phyloP scores from a whole-genome alignment of 1,284 basidiomycete genomes.

The Xerocomus nothofagi region DNA sequence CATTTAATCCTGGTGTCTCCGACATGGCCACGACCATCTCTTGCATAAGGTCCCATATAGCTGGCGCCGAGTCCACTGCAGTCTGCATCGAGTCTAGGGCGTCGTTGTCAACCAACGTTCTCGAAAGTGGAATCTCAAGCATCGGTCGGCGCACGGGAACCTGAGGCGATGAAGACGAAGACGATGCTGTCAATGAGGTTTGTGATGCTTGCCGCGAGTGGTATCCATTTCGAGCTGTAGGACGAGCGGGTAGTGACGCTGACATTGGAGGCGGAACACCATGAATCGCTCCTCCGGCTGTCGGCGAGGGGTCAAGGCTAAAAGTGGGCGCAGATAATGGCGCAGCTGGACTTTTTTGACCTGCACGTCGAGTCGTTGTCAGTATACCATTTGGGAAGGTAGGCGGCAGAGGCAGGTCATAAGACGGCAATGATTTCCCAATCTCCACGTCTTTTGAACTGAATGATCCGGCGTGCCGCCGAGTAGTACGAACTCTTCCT shows the following conservation, averaged over 20 bases:
- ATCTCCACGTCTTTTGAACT: conserved; percentile 89
- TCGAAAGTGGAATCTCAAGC: conserved; percentile 49
- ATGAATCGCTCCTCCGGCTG: conserved; percentile 8
- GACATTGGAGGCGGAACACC: conserved; percentile 15
- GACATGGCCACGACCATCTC: conserved; percentile 46
- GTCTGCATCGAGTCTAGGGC: conserved; percentile 65
- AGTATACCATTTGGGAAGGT: conserved; percentile 37
- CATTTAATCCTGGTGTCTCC: conserved; percentile 41
- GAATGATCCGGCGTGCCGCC: conserved; percentile 92
- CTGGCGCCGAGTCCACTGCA: conserved; percentile 68
- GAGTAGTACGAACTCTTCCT: conserved; percentile 46
- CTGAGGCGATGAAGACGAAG: conserved; percentile 43
- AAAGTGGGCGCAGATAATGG: conserved; percentile 28
- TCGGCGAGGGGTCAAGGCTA: conserved; percentile 15
- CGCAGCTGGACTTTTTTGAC: conserved; percentile 41
- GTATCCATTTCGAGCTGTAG: conserved; percentile 13
- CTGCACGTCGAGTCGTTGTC: conserved; percentile 48
- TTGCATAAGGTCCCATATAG: conserved; percentile 71
- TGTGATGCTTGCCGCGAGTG: conserved; percentile 64
- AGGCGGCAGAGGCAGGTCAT: conserved; percentile 41
- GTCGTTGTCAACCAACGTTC: conserved; percentile 65
- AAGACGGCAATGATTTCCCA: conserved; percentile 77
- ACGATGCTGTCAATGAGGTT: conserved; percentile 49
- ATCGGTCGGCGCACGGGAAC: conserved; percentile 37
- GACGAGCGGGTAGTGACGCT: conserved; percentile 15